These are phyloP conservation scores for Hypoxylon crocopeplum DNA, from an alignment of 495 filamentous ascomycete genomes.

Conservation along the genomic window DNA sequence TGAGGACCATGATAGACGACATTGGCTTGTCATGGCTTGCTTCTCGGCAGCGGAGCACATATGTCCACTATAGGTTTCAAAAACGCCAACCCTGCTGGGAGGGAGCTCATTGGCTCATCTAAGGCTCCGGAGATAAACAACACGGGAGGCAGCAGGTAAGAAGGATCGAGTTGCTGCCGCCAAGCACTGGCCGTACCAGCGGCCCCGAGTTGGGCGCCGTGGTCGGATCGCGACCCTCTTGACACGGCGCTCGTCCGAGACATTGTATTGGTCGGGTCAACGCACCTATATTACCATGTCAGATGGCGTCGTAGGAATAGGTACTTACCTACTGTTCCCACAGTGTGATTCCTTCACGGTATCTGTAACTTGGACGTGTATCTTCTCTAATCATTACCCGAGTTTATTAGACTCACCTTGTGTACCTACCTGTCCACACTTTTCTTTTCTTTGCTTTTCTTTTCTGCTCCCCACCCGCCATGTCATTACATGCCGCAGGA, in stretches of 20 bases:
- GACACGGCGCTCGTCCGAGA: constrained; percentile 18
- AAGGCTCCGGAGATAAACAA: neutral
- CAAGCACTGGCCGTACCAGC: constrained; percentile 19
- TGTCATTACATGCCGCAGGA: neutral
- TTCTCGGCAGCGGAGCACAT: neutral
- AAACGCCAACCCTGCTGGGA: constrained; percentile 1
- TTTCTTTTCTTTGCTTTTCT: too few relatives aligned
- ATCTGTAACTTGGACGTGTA: too few relatives aligned
- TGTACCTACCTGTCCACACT: too few relatives aligned
- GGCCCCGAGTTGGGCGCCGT: constrained; percentile 19
- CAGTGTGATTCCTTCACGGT: too few relatives aligned
- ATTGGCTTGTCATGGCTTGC: neutral
- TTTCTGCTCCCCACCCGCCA: neutral
- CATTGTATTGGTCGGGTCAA: constrained; percentile 13
- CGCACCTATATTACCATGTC: constrained; percentile 3
- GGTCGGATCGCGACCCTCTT: constrained; percentile 9
- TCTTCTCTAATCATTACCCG: too few relatives aligned
- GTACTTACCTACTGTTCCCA: too few relatives aligned
- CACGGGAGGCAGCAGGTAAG: constrained; percentile 1
- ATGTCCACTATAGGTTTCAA: too few relatives aligned
- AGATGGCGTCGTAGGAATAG: constrained; percentile 5
- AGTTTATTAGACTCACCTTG: too few relatives aligned
- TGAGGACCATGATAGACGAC: neutral
- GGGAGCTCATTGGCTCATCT: neutral
- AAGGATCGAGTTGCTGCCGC: constrained; percentile 9